Evolutionary conservation across 257 asterid genomes (phyloP), one percentile per base, ranked within the genome.

Genomic region (Cordia subcordata): DNA sequence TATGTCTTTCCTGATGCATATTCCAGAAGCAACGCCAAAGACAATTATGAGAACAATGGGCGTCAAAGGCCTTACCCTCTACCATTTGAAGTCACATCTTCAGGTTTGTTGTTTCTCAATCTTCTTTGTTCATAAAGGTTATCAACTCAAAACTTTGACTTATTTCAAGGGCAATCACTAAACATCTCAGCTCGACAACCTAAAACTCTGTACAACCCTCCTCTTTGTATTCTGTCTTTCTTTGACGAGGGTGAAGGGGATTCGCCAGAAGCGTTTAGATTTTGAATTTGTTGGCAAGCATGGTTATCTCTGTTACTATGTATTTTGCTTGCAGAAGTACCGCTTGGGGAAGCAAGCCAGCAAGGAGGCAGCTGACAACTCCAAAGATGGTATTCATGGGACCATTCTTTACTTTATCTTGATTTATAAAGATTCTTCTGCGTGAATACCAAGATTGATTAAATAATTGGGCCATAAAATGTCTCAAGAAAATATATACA

Each of bases 21-120:
- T 66, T 77, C 67, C 93, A 90, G 97, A 90, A 74, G 97, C 97
- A 62, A 90, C 97, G 12, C 97, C 97, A 4, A 90, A 86, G 80
- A 70, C 88, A 38, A 83, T 90, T 40, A 54, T 85, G 85, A 87
- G 96, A 78, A 81, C 94, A 70, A 90, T 90, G 97, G 93, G 96
- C 61, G 97, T 90, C 42, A 90, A 87, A 73, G 97, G 97, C 72
- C 82, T 90, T 76, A 90, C 97, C 55, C 73, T 90, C 63, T 90
- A 90, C 74, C 97, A 90, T 72, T 79, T 90, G 79, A 90, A 90
- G 87, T 90, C 97, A 21, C 96, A 87, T 81, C 97, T 90, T 68
- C 97, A 90, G 97, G 97, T 78, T 68, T 58, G 70, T 35, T 19
- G 53, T 56, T 39, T 20, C 57, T n/a, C 23, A 49, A 47, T 13